Conservation (phyloP, 257 asterid genomes). For the Linderniella brevidens region DNA sequence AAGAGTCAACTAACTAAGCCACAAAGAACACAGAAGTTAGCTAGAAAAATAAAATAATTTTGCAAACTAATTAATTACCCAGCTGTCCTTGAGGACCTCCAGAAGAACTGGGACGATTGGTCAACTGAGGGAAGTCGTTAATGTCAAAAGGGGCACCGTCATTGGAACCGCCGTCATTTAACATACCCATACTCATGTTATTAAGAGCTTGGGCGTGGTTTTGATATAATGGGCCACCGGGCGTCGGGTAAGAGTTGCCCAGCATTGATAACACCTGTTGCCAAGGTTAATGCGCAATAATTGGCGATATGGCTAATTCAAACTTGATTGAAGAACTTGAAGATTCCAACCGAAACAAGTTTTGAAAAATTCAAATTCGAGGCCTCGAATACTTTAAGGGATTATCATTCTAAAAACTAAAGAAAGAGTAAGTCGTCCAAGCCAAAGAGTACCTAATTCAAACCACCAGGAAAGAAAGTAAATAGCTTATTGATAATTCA, state of each 20-base stretch:
- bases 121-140: constrained; percentile 90
- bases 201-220: constrained; percentile 67
- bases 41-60: constrained; percentile 8
- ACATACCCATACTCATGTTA: constrained; percentile 68
- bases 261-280: constrained; percentile 92
- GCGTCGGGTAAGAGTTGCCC: constrained; percentile 60
- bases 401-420: too few species aligned
- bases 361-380: too few species aligned
- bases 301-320: too few species aligned
- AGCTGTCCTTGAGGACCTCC: constrained; percentile 96
- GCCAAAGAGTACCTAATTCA: background rate
- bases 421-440: too few species aligned
- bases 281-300: constrained; percentile 38
- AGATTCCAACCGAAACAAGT: too few species aligned
- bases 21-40: too few species aligned
- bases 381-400: too few species aligned
- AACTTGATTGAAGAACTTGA: too few species aligned
- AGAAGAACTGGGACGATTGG: constrained; percentile 89
- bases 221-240: constrained; percentile 81
- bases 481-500: too few species aligned
- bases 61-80: constrained; percentile 35
- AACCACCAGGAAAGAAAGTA: background rate
- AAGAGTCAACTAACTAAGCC: too few species aligned
- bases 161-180: constrained; percentile 65
- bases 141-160: constrained; percentile 89